Conservation (phyloP, 2,329 filamentous ascomycete genomes). For the Zelopaecilomyces penicillatus region DNA sequence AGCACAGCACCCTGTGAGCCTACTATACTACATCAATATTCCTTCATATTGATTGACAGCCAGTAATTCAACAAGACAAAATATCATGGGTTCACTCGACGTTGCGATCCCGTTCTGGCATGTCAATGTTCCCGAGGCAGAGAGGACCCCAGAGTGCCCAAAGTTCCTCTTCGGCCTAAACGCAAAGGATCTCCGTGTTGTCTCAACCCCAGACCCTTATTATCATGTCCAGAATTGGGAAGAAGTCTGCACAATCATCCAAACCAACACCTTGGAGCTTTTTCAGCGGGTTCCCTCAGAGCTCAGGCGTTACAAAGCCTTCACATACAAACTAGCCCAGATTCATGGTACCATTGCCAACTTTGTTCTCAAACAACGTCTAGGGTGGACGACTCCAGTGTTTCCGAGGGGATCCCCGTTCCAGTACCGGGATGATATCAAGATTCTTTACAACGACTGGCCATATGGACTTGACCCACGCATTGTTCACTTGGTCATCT, state of each 20-base stretch:
- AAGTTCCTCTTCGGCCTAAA: constrained; percentile 55
- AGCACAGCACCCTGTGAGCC: too few species aligned
- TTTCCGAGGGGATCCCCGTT: constrained; percentile 30
- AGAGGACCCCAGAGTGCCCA: constrained; percentile 61
- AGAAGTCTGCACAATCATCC: constrained; percentile 55
- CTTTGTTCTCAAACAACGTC: constrained; percentile 62
- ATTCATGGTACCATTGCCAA: constrained; percentile 69
- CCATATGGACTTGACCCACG: constrained; percentile 75
- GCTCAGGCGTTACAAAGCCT: constrained; percentile 68
- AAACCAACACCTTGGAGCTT: constrained; percentile 58
- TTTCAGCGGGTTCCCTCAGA: constrained; percentile 74
- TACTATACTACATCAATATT: too few species aligned
- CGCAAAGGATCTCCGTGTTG: constrained; percentile 60
- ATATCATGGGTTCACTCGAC: constrained; percentile 27
- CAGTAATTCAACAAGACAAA: too few species aligned
- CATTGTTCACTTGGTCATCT: constrained; percentile 81
- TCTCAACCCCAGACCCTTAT: constrained; percentile 60
- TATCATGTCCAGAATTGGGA: constrained; percentile 62
- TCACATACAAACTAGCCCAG: constrained; percentile 52
- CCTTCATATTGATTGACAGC: too few species aligned
- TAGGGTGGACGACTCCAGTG: constrained; percentile 56
- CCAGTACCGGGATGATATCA: constrained; percentile 48
- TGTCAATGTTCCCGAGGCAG: constrained; percentile 59
- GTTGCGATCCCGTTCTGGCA: constrained; percentile 64
- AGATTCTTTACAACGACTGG: constrained; percentile 84